phyloP scores from a whole-genome alignment of 2,329 filamentous ascomycete species.

The Calonectria multiphialidica region DNA sequence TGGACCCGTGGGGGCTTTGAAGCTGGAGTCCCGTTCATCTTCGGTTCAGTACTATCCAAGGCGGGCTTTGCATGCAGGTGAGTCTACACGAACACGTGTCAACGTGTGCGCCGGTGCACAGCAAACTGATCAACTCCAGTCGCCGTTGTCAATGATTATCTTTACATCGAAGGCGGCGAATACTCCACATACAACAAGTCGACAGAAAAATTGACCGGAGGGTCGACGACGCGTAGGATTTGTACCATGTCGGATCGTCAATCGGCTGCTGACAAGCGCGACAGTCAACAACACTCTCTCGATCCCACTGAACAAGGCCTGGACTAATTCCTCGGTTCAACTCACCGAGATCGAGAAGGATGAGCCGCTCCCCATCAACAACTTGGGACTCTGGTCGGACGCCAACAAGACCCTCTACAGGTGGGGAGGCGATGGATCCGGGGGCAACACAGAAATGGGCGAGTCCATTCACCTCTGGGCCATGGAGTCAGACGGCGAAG shows the following conservation, averaged over 20 bases:
- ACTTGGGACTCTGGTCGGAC: constrained; percentile 7
- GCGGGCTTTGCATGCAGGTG: background rate
- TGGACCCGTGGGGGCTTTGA: background rate
- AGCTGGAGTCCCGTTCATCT: background rate
- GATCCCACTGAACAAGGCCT: constrained; percentile 5
- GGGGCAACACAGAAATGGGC: background rate
- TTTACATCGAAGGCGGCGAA: constrained; percentile 19
- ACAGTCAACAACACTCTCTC: constrained; percentile 11
- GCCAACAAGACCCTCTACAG: background rate
- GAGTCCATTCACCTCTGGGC: constrained; percentile 11
- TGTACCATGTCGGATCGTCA: background rate
- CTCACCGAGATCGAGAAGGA: constrained; percentile 14
- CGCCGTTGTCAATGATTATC: constrained; percentile 12
- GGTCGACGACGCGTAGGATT: constrained; percentile 1
- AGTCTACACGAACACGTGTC: too few relatives aligned
- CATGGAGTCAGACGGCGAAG: background rate
- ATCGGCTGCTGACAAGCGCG: background rate
- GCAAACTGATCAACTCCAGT: background rate
- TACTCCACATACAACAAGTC: background rate
- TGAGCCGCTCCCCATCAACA: constrained; percentile 8
- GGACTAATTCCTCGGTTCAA: constrained; percentile 4
- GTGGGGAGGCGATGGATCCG: constrained; percentile 11
- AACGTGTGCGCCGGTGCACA: background rate
- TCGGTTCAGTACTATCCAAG: background rate
- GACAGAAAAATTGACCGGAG: background rate